Base-by-base conservation (phyloP, 2,329 filamentous ascomycete species). In the Colletotrichum eremochloae region DNA sequence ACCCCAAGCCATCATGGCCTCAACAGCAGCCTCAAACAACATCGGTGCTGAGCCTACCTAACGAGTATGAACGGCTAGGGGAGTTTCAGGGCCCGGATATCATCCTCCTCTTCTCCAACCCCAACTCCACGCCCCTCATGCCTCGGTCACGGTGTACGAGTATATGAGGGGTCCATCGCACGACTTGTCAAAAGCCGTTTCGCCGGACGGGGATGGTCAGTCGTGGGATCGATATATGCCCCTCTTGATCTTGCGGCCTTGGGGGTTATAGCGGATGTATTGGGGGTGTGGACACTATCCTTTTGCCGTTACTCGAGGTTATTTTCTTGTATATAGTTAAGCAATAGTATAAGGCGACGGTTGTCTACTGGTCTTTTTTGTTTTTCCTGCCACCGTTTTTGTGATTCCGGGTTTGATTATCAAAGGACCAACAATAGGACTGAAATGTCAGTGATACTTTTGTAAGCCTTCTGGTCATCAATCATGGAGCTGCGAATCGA, bases 71-170 rank as follows among this genome's bases (percentile, higher is more conserved):
- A 1, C 80, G 73, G 68, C 74, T 80, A 0, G 76, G 73, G 24
- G 79, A 77, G 31, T 79, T 78, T 60, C 78, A 80, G 66, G 74
- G 71, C 29, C 75, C 74, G 6, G 79, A 80, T 9, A 66, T 77
- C 14, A 15, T 68, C 1, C 72, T 79, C 12, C 76, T 80, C 5
- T 78, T 79, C 64, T 60, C 53, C 29, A 55, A 75, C 24, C 74
- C 76, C 1, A 74, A 72, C 1, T 76, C 74, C 18, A 15, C 73
- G 8, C 44, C 62, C 2, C 63, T 76, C 14, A 74, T 74, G 29
- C 71, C 78, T 0, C 63, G 76, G 20, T 63, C 77, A 42, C 72
- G 0, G 74, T 78, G 33, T 76, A 74, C 18, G 76, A 73, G n/a
- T 76, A 76, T 52, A 55, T 78, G 4, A 75, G 78, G 6, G 72